Conservation (phyloP, 2,329 filamentous ascomycete genomes). For the Lasiodiplodia sp. region DNA sequence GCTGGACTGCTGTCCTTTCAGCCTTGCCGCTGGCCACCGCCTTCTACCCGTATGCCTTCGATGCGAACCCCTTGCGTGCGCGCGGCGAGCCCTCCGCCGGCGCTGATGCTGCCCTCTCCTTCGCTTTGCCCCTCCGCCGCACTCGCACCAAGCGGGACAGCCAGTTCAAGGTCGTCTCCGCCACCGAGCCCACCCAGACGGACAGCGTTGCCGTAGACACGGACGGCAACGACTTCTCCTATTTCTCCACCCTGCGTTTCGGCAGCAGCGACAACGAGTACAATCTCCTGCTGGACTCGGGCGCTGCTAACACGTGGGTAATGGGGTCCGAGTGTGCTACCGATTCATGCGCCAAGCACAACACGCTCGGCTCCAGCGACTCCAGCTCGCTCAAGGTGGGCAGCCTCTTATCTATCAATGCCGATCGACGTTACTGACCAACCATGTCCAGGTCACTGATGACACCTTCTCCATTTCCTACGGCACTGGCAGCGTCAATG, state of each 20-base stretch:
- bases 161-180: slow-evolving; percentile 48
- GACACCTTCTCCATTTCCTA: slow-evolving; percentile 73
- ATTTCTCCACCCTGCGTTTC: slow-evolving; percentile 60
- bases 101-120: slow-evolving; percentile 32
- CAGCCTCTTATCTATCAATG: not conserved
- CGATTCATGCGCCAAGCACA: slow-evolving; percentile 72
- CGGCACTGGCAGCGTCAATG: slow-evolving; percentile 77
- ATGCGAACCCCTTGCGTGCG: slow-evolving; percentile 29
- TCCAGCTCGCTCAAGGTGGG: slow-evolving; percentile 66
- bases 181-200: slow-evolving; percentile 48
- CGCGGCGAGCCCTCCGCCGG: not conserved
- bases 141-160: slow-evolving; percentile 54
- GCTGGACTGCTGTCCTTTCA: not conserved
- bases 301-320: slow-evolving; percentile 77
- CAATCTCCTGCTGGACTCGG: slow-evolving; percentile 63
- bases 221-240: slow-evolving; percentile 62
- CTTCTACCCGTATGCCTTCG: slow-evolving; percentile 45
- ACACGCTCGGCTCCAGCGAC: slow-evolving; percentile 69
- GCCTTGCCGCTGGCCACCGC: slow-evolving; percentile 35
- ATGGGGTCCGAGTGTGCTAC: slow-evolving; percentile 75
- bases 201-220: slow-evolving; percentile 61
- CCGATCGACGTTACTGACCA: not conserved
- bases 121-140: slow-evolving; percentile 41
- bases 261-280: slow-evolving; percentile 59
- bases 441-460: slow-evolving; percentile 49